Base-by-base conservation (phyloP, 2,329 filamentous ascomycete species). In the Raffaelea ambrosiae region DNA sequence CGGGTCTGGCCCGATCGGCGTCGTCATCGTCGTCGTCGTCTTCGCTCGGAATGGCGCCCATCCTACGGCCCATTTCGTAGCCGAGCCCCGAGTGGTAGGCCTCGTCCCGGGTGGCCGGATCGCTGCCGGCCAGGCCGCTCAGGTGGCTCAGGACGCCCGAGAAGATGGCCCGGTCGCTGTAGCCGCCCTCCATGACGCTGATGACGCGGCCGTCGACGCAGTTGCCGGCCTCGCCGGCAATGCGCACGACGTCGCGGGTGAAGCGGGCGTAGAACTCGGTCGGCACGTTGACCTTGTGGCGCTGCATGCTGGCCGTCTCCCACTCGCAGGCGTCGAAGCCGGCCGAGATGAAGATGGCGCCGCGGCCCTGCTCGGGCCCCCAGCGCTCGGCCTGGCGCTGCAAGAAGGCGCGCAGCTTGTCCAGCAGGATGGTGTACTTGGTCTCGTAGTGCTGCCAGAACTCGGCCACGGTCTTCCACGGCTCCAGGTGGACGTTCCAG, bases 251-350 rank as follows among this genome's bases (percentile, higher is more conserved):
- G 59, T 98, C 93, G 40, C 83, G 77, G 0, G 91, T 91, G 54
- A 98, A 85, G 1, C 86, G 81, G 43, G 93, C 93, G 61, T 97
- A 98, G 62, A 98, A 98, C 46, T 91, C 88, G 0, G 91, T 98
- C 0, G 93, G 91, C 2, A 98, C 93, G 59, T 95, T 95, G 58
- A 95, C 90, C 49, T 86, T 84, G 65, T 98, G 93, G 42, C 93
- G 79, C 65, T 98, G 93, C 93, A 98, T 98, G 3, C 88, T 88
- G 4, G 78, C 73, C 18, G 86, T 83, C 63, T 98, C 93, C 82
- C 87, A 94, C 62, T 98, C 89, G 60, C 90, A 96, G 3, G 93
- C 93, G 66, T 98, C 93, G 55, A 98, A 98, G 0, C 93, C 94
- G 2, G 93, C 90, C 41, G 91, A 97, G 44, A 98, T 69, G 67